These are phyloP conservation scores for Usnea hakonensis DNA, from an alignment of 495 filamentous ascomycete genomes.

Conservation along the genomic window DNA sequence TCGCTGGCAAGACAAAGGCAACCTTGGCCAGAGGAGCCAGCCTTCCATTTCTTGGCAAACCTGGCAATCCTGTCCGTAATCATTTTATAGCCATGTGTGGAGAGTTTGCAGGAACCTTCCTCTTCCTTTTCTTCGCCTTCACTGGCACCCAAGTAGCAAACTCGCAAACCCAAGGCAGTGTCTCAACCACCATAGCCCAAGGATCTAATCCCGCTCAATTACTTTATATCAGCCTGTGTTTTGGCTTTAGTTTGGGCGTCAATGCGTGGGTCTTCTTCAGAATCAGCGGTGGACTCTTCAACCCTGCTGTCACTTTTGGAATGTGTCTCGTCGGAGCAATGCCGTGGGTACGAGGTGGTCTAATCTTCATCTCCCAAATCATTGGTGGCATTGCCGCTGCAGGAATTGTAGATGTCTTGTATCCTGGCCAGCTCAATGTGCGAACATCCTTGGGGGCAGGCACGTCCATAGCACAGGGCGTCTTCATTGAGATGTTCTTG, in stretches of 20 bases:
- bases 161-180: conserved; percentile 20
- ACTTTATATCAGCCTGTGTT: conserved; percentile 62
- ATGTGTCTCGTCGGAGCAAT: conserved; percentile 51
- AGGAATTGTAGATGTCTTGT: conserved; percentile 54
- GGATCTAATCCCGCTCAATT: conserved; percentile 31
- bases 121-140: conserved; percentile 79
- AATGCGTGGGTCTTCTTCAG: conserved; percentile 86
- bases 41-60: conserved; percentile 12
- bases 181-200: conserved; percentile 14
- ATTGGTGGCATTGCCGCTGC: conserved; percentile 51
- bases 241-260: conserved; percentile 68
- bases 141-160: conserved; percentile 68
- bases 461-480: conserved; percentile 53
- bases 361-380: conserved; percentile 49
- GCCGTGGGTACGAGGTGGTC: conserved; percentile 39
- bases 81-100: conserved; percentile 55
- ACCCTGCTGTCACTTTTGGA: conserved; percentile 63
- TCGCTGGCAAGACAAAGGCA: conserved; percentile 8
- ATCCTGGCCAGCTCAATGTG: conserved; percentile 56
- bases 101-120: conserved; percentile 73
- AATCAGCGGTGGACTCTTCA: conserved; percentile 72
- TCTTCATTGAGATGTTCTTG: conserved; percentile 76
- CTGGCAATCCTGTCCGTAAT: conserved; percentile 27
- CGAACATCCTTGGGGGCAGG: conserved; percentile 49
- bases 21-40: conserved; percentile 2